Conservation (phyloP, 2,329 filamentous ascomycete species). For the Dactylellina leptospora region DNA sequence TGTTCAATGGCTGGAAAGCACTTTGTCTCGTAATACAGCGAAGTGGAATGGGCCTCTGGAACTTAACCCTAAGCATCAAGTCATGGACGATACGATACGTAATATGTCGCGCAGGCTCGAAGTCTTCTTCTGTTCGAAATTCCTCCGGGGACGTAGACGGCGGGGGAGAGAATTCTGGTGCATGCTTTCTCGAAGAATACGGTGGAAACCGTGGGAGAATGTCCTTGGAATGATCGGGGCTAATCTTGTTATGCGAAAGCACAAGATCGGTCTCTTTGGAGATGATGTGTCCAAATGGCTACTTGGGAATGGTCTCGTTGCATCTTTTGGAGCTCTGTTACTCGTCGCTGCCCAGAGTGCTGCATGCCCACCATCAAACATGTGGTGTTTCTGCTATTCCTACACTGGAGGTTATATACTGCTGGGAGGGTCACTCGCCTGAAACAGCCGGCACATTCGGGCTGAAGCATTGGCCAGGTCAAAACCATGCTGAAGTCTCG, state of each 20-base stretch:
- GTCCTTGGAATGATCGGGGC: constrained; percentile 39
- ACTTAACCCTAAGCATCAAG: constrained; percentile 54
- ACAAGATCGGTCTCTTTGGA: constrained; percentile 35
- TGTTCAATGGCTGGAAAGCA: constrained; percentile 46
- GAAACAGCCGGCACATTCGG: constrained; percentile 35
- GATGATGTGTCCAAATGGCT: constrained; percentile 16
- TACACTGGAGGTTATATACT: constrained; percentile 46
- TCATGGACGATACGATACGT: constrained; percentile 31
- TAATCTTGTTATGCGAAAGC: constrained; percentile 45
- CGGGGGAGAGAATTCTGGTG: constrained; percentile 36
- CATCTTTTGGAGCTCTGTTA: constrained; percentile 38
- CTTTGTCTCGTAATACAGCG: constrained; percentile 41
- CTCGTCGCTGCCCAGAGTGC: constrained; percentile 39
- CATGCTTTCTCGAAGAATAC: constrained; percentile 26
- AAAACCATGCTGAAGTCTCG: constrained; percentile 19
- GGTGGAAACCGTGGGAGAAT: constrained; percentile 15
- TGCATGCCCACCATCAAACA: constrained; percentile 41
- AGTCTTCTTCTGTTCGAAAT: constrained; percentile 28
- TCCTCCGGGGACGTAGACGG: constrained; percentile 7
- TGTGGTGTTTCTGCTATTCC: constrained; percentile 40
- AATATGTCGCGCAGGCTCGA: constrained; percentile 34
- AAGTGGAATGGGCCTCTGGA: constrained; percentile 47
- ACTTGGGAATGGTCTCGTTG: constrained; percentile 25
- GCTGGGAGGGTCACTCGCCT: constrained; percentile 50
- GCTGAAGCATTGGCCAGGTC: constrained; percentile 30